Evolutionary conservation across 2,329 filamentous ascomycete genomes (phyloP).

Genomic region (Metarhizium robertsii): DNA sequence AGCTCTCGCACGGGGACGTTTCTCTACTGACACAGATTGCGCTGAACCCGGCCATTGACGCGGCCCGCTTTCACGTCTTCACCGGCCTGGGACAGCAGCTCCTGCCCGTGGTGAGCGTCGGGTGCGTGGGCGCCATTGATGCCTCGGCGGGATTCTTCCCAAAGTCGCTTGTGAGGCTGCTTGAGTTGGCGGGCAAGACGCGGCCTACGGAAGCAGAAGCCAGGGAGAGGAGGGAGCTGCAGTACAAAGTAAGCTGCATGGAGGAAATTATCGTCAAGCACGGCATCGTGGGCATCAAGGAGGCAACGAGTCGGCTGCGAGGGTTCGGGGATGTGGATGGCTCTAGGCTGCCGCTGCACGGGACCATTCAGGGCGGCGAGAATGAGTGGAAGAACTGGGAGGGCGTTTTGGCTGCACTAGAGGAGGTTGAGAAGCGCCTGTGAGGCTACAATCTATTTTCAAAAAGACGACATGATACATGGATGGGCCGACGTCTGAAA

Average conservation of each 20-base stretch:
- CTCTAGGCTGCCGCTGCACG: conserved; percentile 47
- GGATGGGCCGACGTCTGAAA: too few relatives aligned
- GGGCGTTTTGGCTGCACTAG: conserved; percentile 30
- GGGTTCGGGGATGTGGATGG: conserved; percentile 50
- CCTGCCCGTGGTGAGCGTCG: conserved; percentile 48
- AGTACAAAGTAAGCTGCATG: conserved; percentile 51
- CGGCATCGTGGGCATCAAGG: conserved; percentile 57
- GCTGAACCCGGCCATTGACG: conserved; percentile 48
- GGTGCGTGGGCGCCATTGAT: conserved; percentile 52
- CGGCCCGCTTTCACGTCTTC: conserved; percentile 49
- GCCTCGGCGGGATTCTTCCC: conserved; percentile 55
- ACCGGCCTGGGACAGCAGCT: conserved; percentile 59
- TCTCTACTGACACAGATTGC: conserved; percentile 55
- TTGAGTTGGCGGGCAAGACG: conserved; percentile 30
- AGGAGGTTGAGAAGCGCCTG: conserved; percentile 29
- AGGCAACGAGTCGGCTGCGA: conserved; percentile 49
- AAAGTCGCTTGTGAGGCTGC: conserved; percentile 49
- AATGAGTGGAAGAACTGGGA: conserved; percentile 47
- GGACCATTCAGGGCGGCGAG: conserved; percentile 45
- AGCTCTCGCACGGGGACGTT: conserved; percentile 59
- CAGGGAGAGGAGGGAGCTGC: conserved; percentile 42
- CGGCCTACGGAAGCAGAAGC: conserved; percentile 29
- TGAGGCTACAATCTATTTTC: conserved; percentile 2
- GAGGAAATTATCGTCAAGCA: conserved; percentile 53
- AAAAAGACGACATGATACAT: too few relatives aligned